Base-by-base conservation (phyloP, 345 rosid species). In the Raphanus raphanistrum region DNA sequence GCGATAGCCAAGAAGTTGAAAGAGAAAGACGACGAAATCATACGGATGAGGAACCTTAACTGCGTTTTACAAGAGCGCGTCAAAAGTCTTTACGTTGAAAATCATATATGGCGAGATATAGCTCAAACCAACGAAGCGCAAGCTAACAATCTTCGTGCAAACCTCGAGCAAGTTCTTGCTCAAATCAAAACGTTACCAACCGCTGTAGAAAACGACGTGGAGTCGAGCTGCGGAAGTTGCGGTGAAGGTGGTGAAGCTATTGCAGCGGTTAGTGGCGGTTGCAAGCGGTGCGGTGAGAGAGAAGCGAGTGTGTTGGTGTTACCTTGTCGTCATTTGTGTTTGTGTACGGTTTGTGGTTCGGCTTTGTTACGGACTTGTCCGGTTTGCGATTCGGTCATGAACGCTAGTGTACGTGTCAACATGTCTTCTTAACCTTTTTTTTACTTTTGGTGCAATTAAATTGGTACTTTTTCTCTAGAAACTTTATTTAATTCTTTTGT, bases 321-420 rank as follows among this genome's bases (percentile, higher is more conserved):
- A 79, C 96, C 98, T 43, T 93, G 98, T 82, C 82, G 94, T 81
- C 98, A 93, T 81, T 83, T 93, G 41, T 89, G 98, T 87, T 84
- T 92, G 66, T 90, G 96, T 78, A 52, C 90, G 59, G 73, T 83
- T 29, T 86, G 96, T 77, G 90, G 92, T 84, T 88, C 89, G 82
- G 80, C 70, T 73, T 70, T 84, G 63, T 65, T 80, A 58, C 85
- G 71, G 2, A 74, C 81, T 60, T 85, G 87, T 79, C 90, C 89
- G 66, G 84, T 79, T 31, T 89, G 93, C 55, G 64, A 84, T 66
- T 73, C 83, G 66, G 79, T 58, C 63, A 84, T 85, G 86, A 83
- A 77, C 81, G 92, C 82, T 71, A 87, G 86, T 79, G 87, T 90
- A 45, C 92, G 85, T 88, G 85, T 88, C 77, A 90, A 87, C 88